Conservation (phyloP, 768 basidiomycete genomes). For the Leccinum uliginosum region DNA sequence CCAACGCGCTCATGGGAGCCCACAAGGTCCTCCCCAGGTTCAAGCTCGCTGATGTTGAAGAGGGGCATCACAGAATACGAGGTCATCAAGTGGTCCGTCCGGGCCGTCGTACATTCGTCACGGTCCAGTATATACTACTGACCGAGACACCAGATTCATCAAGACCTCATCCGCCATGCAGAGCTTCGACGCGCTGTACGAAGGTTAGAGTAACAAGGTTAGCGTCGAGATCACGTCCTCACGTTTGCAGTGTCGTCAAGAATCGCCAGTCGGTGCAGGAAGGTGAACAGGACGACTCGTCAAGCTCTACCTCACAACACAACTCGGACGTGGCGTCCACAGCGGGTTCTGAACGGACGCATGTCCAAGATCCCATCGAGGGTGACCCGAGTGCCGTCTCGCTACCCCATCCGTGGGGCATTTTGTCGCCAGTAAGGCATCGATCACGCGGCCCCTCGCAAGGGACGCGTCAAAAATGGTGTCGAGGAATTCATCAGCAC, state of each 20-base stretch:
- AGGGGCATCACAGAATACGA: slow-evolving; percentile 89
- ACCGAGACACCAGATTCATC: slow-evolving; percentile 49
- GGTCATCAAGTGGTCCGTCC: slow-evolving; percentile 83
- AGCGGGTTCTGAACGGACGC: not conserved
- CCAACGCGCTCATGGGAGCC: slow-evolving; percentile 25
- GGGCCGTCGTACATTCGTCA: too few species aligned
- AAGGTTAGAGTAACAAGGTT: slow-evolving; percentile 88
- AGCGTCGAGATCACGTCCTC: slow-evolving; percentile 89
- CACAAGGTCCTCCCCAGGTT: slow-evolving; percentile 50
- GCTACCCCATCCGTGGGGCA: slow-evolving; percentile 78
- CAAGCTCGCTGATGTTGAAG: slow-evolving; percentile 82
- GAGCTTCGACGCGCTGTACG: slow-evolving; percentile 71
- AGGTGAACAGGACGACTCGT: slow-evolving; percentile 57
- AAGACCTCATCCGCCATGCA: slow-evolving; percentile 46
- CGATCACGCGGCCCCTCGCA: slow-evolving; percentile 48
- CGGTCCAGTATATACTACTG: not conserved
- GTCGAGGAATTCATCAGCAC: slow-evolving; percentile 54
- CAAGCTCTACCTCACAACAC: too few species aligned
- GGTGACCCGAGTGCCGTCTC: too few species aligned
- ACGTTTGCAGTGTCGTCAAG: slow-evolving; percentile 68
- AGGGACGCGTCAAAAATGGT: slow-evolving; percentile 68
- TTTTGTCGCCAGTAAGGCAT: slow-evolving; percentile 60
- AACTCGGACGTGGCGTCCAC: not conserved
- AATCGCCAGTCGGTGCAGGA: slow-evolving; percentile 63
- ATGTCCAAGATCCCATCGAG: too few species aligned